phyloP scores from a whole-genome alignment of 108 stramenopile species.

The Nannochloropsis oceanica region DNA sequence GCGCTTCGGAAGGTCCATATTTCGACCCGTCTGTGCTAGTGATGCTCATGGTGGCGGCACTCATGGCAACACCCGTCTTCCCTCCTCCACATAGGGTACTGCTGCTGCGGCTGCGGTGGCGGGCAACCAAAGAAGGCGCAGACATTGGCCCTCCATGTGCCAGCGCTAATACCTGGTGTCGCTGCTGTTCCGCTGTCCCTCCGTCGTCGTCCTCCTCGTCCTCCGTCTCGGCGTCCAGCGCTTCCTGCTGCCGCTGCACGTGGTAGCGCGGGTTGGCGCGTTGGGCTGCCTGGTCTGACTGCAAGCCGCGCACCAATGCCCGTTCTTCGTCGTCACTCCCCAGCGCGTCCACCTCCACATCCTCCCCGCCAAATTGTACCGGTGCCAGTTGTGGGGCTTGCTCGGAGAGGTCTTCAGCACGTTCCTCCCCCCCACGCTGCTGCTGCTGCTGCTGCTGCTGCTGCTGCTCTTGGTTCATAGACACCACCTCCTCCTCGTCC shows the following conservation, averaged over 20 bases:
- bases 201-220: background rate
- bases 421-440: no score
- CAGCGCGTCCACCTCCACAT: background rate
- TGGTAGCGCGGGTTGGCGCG: background rate
- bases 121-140: no score
- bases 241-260: background rate
- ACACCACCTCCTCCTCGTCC: no score
- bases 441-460: no score
- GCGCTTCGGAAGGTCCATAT: background rate
- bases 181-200: background rate
- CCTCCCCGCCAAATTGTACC: background rate
- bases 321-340: background rate
- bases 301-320: background rate
- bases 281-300: background rate
- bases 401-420: no score
- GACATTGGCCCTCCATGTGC: background rate
- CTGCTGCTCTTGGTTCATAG: no score
- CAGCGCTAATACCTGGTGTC: background rate
- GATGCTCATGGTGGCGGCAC: background rate
- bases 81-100: background rate
- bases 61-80: background rate
- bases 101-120: no score
- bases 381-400: no score
- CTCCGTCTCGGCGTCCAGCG: background rate
- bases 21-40: background rate